Evolutionary conservation across 2,329 filamentous ascomycete species (phyloP), one percentile per base, ranked within the genome.

Genomic region (Aspergillus luchuensis): DNA sequence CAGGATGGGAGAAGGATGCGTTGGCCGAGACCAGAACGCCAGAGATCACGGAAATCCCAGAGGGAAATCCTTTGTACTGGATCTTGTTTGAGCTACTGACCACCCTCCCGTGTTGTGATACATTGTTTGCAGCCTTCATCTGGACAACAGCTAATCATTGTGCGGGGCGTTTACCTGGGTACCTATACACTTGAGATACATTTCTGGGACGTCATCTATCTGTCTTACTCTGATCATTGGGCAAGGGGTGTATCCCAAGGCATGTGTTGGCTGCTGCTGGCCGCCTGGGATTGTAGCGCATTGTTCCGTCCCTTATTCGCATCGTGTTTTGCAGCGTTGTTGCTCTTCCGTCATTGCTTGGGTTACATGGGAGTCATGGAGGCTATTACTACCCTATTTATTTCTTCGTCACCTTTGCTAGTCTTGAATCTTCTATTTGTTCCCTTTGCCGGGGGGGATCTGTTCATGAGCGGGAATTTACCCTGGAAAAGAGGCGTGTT

Each of bases 111-210:
- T 23, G 53, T 28, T 39, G 49, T 57, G 36, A 49, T 62, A 57
- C 60, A 55, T 36, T 33, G 41, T 50, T 60, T 57, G 43, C 45
- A 63, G 47, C 47, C 33, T 50, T 55, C 47, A 54, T 49, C 52
- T 51, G 65, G 61, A 57, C 39, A 59, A 53, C 50, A 62, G 47
- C 51, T 53, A 30, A 63, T 60, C 60, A 61, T 49, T 28, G 57
- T 59, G 61, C 62, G 60, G 61, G 67, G 67, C 67, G 62, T 65
- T 69, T 63, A 65, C 63, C 64, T 57, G 50, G 66, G 58, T 67
- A 45, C 41, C 19, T 45, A 67, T 66, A 70, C 61, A 71, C 57
- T 56, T 59, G 60, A 66, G 67, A 70, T 65, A 66, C 54, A 63
- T 60, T 64, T 64, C 61, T 63, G 63, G 60, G 49, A 57, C 28